Conservation (phyloP, 176 grass and related monocot species). For the Musa beccarii region DNA sequence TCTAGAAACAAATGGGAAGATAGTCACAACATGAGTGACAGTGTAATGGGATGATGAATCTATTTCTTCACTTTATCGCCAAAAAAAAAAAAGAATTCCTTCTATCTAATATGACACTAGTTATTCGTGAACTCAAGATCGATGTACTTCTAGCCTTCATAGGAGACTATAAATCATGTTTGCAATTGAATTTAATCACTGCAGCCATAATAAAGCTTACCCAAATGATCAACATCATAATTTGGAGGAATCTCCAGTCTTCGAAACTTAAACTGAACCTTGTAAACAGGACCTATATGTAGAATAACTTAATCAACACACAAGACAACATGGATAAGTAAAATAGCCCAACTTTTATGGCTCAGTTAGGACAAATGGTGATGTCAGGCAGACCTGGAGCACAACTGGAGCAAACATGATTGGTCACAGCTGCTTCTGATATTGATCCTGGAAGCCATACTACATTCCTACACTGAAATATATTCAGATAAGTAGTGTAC, state of each 20-base stretch:
- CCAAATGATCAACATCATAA: conserved; percentile 81
- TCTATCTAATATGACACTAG: too few relatives aligned
- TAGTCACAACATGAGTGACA: too few relatives aligned
- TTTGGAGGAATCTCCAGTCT: conserved; percentile 84
- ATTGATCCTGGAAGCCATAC: conserved; percentile 88
- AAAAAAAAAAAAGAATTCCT: too few relatives aligned
- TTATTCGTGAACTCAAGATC: not conserved
- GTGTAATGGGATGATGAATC: too few relatives aligned
- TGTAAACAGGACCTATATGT: conserved; percentile 52
- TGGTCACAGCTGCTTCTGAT: conserved; percentile 66
- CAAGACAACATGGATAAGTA: conserved; percentile 15
- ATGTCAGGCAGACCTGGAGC: conserved; percentile 47
- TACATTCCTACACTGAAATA: conserved; percentile 79
- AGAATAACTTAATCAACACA: conserved; percentile 15
- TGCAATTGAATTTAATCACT: not conserved
- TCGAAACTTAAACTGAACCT: conserved; percentile 80
- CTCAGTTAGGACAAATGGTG: conserved; percentile 9
- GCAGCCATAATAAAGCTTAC: conserved; percentile 25
- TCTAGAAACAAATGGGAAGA: too few relatives aligned
- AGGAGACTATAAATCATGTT: not conserved
- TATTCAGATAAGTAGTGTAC: conserved; percentile 12
- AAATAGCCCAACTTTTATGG: not conserved
- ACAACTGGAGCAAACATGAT: conserved; percentile 68
- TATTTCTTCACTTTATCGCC: too few relatives aligned
- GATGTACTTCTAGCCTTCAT: not conserved